Evolutionary conservation across 2,329 filamentous ascomycete genomes (phyloP).

Genomic region (Diplocarpon rosae): DNA sequence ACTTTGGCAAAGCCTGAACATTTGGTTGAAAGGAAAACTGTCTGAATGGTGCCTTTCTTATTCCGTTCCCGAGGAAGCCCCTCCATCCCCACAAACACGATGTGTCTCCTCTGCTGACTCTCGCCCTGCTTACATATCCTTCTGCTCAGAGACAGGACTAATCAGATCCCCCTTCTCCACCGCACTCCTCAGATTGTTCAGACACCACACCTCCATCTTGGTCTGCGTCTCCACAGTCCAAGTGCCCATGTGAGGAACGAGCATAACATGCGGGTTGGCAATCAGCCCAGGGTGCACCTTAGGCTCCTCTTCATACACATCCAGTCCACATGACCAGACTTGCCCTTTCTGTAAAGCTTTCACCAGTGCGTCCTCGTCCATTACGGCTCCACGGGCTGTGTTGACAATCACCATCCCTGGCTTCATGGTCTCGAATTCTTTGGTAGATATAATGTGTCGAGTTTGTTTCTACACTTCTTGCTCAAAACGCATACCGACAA

Average conservation of each 20-base stretch:
- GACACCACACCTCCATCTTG: constrained; percentile 66
- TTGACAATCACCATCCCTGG: constrained; percentile 67
- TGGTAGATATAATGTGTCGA: constrained; percentile 60
- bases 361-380: constrained; percentile 72
- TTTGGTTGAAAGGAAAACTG: too few species aligned
- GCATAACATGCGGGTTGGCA: constrained; percentile 57
- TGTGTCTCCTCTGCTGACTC: too few species aligned
- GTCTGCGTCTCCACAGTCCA: constrained; percentile 56
- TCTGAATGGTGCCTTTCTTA: too few species aligned
- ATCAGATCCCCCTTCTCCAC: constrained; percentile 50
- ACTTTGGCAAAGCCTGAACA: too few species aligned
- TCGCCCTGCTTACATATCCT: constrained; percentile 29
- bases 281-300: constrained; percentile 62
- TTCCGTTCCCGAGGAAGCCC: too few species aligned
- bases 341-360: constrained; percentile 58
- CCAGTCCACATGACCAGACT: constrained; percentile 61
- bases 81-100: too few species aligned
- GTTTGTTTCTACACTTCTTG: constrained; percentile 41
- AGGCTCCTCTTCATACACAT: constrained; percentile 78
- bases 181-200: constrained; percentile 56
- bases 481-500: not conserved
- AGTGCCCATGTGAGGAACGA: constrained; percentile 81
- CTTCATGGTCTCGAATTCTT: constrained; percentile 70
- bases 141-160: constrained; percentile 65
- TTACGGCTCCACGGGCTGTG: constrained; percentile 71